Evolutionary conservation across 441 rosid species (phyloP), one percentile per base, ranked within the genome.

Genomic region (Aleurites moluccanus): DNA sequence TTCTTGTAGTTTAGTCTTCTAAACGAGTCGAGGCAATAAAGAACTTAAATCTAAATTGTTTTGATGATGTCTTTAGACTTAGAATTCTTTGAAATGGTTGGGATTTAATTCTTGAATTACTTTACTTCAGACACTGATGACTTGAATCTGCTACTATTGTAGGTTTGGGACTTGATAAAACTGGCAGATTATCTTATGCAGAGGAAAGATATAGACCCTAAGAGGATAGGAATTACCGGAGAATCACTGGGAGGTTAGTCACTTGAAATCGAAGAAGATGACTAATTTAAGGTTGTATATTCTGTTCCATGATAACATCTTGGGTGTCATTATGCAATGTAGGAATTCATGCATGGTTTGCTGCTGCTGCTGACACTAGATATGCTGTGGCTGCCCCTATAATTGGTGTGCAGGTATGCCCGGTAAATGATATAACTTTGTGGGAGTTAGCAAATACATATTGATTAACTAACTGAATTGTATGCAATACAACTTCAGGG

Each of bases 291-390:
- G 52, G 16, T 53, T 40, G 16, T 80, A 27, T 21, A 78, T 47
- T 7, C 52, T 28, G 50, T 74, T 77, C 33, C n/a, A 28, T 72
- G 10, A 66, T 63, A 16, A 35, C 65, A 67, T 59, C 57, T 67
- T 57, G 53, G 67, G 69, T 52, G 42, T 57, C 67, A 56, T 73
- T 69, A 71, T 49, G 21, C 28, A 52, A 64, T 78, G 75, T 38
- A 92, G 99, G 99, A 66, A 95, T 92, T 97, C 98, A 93, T 81
- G 97, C 97, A 15, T 93, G 97, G 97, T 91, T 91, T 85, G 97
- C 88, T 83, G 97, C 98, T 77, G 84, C 81, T 80, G 93, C 80
- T 67, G 98, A 95, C 79, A 83, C 86, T 10, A 88, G 97, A 73
- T 93, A 90, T 73, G 70, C 89, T 20, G 97, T 89, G 75, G 86